Base-by-base conservation (phyloP, 2,329 filamentous ascomycete species). In the Penicillium concentricum region DNA sequence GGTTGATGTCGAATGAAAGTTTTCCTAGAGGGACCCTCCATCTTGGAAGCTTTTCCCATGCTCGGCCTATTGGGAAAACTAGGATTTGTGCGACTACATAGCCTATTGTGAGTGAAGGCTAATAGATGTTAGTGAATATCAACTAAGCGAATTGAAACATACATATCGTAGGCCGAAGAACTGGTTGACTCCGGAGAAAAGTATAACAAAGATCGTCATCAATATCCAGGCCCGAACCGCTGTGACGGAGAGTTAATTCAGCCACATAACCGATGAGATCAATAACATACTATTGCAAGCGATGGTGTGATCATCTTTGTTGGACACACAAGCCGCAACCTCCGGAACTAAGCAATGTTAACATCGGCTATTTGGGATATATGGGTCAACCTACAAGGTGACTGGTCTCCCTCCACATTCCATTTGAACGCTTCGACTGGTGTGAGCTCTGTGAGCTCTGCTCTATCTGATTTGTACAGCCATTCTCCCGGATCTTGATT, bases 331-430 rank as follows among this genome's bases (percentile, higher is more conserved):
- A 34, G 72, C 69, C 13, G 72, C 72, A 30, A 74, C 72, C 54
- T 74, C 72, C 10, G 72, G 72, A 48, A 74, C 72, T 74, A 47
- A 28, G 48, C 5, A 18, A 35, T 16, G 28, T 61, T 22, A 59
- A 20, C 54, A 32, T n/a, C n/a, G 2, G n/a, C 15, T 16, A 4
- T 20, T 20, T 32, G 4, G 12, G 9, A 26, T 15, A 20, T 4
- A 22, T 49, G 6, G 41, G 22, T 37, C 16, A 12, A 56, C 70
- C 50, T 56, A 74, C 72, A 74, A 22, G 72, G 72, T 18, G 72
- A 74, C 58, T 74, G 68, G 35, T 74, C 72, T 15, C 72, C 72
- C 24, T 73, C 69, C 13, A 74, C 72, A 54, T 68, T 72, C 71
- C 72, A 74, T 41, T 68, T 69, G 51, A 74, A 73, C 7, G 72